A percentile compares a stretch with the other conserved stretches of the same genome.
phyloP scores from a whole-genome alignment of 2,329 filamentous ascomycete species.

The Pseudogymnoascus verrucosus region DNA sequence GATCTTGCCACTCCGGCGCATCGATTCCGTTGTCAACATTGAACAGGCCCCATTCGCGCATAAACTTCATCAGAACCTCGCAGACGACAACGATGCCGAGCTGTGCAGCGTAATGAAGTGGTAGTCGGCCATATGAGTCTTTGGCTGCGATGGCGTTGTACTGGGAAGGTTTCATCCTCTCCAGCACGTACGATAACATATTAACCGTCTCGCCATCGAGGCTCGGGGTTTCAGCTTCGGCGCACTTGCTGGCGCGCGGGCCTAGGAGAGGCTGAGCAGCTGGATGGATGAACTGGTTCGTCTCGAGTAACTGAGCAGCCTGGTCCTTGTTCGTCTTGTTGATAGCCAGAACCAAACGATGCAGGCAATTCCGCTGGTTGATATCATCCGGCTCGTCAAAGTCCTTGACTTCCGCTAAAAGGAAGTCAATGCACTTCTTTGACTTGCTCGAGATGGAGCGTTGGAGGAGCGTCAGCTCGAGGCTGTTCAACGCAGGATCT shows the following conservation, averaged over 20 bases:
- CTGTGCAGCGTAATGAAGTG: conserved; percentile 88
- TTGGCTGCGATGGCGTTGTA: conserved; percentile 56
- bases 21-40: conserved; percentile 81
- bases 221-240: conserved; percentile 58
- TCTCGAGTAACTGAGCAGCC: conserved; percentile 34
- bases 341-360: conserved; percentile 86
- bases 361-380: conserved; percentile 87
- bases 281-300: conserved; percentile 62
- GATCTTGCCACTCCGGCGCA: conserved; percentile 80
- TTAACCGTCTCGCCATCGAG: conserved; percentile 70
- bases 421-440: conserved; percentile 59
- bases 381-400: conserved; percentile 87
- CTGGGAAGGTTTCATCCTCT: conserved; percentile 60
- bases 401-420: conserved; percentile 60
- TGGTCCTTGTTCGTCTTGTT: conserved; percentile 56
- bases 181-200: conserved; percentile 55
- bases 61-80: conserved; percentile 75
- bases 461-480: conserved; percentile 76
- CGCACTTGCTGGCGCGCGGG: conserved; percentile 54
- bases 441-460: conserved; percentile 65
- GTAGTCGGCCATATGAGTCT: conserved; percentile 75
- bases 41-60: conserved; percentile 85
- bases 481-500: conserved; percentile 48
- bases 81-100: conserved; percentile 92
- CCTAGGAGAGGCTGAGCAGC: conserved; percentile 58